Evolutionary conservation across 495 filamentous ascomycete genomes (phyloP), one percentile per base, ranked within the genome.

Genomic region (Daldinia caldariorum): DNA sequence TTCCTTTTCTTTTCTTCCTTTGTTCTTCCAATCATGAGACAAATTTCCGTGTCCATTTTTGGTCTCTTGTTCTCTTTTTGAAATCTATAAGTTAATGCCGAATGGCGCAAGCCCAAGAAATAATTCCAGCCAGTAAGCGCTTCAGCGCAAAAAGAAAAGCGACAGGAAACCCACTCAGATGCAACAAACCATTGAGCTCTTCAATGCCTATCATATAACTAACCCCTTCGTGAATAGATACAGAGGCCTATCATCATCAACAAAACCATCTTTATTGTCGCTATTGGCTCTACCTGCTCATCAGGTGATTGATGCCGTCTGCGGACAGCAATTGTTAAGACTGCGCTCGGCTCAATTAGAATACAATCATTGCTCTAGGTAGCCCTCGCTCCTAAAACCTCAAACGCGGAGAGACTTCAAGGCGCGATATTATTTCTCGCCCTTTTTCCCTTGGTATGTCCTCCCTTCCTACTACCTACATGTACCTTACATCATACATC

Each of bases 221-320:
- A 74, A 74, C 72, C 71, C 69, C 61, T 74, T 76, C 69, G 73
- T 79, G 78, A 81, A 77, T 74, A 73, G 68, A 69, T 54, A 60
- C 22, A 62, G 74, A 83, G 75, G 71, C 83, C 83, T 85, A 85
- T 85, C 82, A 84, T 43, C 72, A 70, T 74, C 77, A 61, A 64
- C 62, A 81, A 65, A 76, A 47, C 69, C 63, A 53, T 58, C 69
- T 58, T 80, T 75, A 76, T 64, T 56, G 38, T 77, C 75, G 74
- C 64, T 74, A 85, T 85, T 84, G 83, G 83, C 74, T 76, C 61
- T 76, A 58, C 61, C 68, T 54, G 63, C 61, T 70, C 64, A 78
- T 84, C 83, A 83, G 82, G 82, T 85, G 83, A 85, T 82, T 79
- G 67, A 74, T 66, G 43, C 71, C 66, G 63, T 71, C 83, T 85